Evolutionary conservation across 305 asterid species (phyloP).

Genomic region (Solanum hybrid): DNA sequence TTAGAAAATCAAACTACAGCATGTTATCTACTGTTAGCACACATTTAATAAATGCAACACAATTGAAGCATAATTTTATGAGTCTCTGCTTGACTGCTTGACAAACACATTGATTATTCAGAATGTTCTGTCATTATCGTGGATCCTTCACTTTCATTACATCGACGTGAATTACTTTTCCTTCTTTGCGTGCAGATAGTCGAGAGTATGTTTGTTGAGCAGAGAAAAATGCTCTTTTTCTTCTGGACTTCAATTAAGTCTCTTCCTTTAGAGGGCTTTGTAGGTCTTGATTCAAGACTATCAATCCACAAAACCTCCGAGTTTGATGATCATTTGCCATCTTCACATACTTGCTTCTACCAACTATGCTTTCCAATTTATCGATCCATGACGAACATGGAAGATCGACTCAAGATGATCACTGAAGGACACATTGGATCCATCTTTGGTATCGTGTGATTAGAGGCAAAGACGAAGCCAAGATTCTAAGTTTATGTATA

Average conservation of each 20-base stretch:
- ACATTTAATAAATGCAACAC: too few relatives aligned
- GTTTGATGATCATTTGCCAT: constrained; percentile 53
- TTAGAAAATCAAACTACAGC: background rate
- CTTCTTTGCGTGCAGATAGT: constrained; percentile 30
- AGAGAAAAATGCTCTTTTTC: constrained; percentile 61
- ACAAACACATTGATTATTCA: background rate
- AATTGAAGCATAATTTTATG: too few relatives aligned
- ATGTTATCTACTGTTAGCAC: background rate
- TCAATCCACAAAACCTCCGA: constrained; percentile 42
- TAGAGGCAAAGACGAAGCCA: background rate
- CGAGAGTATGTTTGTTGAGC: constrained; percentile 57
- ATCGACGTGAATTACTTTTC: background rate
- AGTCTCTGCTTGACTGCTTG: background rate
- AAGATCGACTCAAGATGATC: constrained; percentile 42
- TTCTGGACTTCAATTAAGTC: constrained; percentile 87
- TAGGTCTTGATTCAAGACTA: constrained; percentile 62
- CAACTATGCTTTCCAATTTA: constrained; percentile 67
- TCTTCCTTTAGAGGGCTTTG: constrained; percentile 74
- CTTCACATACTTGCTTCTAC: constrained; percentile 84
- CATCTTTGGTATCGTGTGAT: background rate
- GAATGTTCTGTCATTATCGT: background rate
- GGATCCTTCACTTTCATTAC: background rate
- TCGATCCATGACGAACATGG: constrained; percentile 32
- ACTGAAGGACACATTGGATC: constrained; percentile 7
- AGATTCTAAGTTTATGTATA: background rate